Conservation (phyloP, 1,284 basidiomycete genomes). For the Ganoderma meredithae region DNA sequence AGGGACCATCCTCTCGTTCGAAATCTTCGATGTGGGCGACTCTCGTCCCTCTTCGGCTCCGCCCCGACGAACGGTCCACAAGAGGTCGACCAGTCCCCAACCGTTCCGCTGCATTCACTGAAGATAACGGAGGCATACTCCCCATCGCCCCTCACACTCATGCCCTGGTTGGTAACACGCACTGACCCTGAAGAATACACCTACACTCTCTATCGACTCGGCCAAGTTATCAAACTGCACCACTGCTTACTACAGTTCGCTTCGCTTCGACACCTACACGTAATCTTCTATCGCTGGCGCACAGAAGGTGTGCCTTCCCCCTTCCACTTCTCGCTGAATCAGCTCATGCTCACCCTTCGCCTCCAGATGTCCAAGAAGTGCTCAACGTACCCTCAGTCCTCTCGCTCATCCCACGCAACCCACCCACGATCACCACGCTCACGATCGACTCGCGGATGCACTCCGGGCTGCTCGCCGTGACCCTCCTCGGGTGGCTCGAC, state of each 20-base stretch:
- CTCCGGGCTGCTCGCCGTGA: conserved; percentile 20
- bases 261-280: conserved; percentile 24
- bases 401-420: conserved; percentile 21
- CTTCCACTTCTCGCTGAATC: not conserved
- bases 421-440: conserved; percentile 23
- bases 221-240: conserved; percentile 27
- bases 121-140: conserved; percentile 31
- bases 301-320: conserved; percentile 15
- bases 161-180: conserved; percentile 28
- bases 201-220: conserved; percentile 28
- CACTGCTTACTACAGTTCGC: conserved; percentile 20
- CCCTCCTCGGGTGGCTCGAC: conserved; percentile 25
- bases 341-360: not conserved
- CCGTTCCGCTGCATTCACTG: conserved; percentile 20
- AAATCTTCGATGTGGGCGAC: conserved; percentile 26
- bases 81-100: conserved; percentile 1
- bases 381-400: conserved; percentile 19
- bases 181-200: conserved; percentile 23
- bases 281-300: conserved; percentile 31
- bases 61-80: not conserved
- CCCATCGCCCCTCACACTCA: conserved; percentile 27
- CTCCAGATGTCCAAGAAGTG: conserved; percentile 20
- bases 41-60: conserved; percentile 24
- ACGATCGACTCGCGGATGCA: conserved; percentile 28
- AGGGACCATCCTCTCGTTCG: conserved; percentile 22